Evolutionary conservation across 2,329 filamentous ascomycete genomes (phyloP), one percentile per base, ranked within the genome.

Genomic region (Aureobasidium sp.): DNA sequence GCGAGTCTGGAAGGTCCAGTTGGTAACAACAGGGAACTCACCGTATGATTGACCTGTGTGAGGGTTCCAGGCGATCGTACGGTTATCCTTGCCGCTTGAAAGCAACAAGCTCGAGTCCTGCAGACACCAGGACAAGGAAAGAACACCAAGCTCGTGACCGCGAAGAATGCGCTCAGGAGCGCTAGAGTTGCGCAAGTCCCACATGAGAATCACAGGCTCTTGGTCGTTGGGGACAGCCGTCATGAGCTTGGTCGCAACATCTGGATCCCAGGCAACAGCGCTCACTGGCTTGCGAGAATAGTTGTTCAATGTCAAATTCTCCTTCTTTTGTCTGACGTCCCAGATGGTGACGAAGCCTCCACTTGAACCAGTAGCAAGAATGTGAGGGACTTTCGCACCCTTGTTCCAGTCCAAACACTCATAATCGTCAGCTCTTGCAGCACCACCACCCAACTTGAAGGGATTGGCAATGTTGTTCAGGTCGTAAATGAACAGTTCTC

Each of bases 351-450:
- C 92, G 71, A 97, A 96, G 5, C 94, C 94, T 55, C 92, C 92
- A 65, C 86, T 89, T 72, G 92, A 93, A 67, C 94, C 94, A 10
- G 93, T 97, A 20, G 93, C 94, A 68, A 99, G 79, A 73, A 99
- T 99, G 73, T 99, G 93, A 15, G 93, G 86, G 46, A 97, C 93
- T 78, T 96, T 97, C 62, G 73, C 70, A 60, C 70, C 70, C 72
- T 92, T 92, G 77, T 99, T 99, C 95, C 95, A 99, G 69, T 96
- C 93, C 64, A 99, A 81, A 67, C 92, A 96, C 71, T 97, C 94
- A 67, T 97, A 90, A 69, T 99, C 94, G 71, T 97, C 93, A 43
- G 92, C 89, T 72, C 93, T 88, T 66, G 92, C 92, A 46, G 90
- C 90, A 41, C 89, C 84, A 67, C 90, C 95, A 64, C 94, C 94